Evolutionary conservation across 805 yeast genomes (phyloP).

Genomic region (Metschnikowia cerradonensis): DNA sequence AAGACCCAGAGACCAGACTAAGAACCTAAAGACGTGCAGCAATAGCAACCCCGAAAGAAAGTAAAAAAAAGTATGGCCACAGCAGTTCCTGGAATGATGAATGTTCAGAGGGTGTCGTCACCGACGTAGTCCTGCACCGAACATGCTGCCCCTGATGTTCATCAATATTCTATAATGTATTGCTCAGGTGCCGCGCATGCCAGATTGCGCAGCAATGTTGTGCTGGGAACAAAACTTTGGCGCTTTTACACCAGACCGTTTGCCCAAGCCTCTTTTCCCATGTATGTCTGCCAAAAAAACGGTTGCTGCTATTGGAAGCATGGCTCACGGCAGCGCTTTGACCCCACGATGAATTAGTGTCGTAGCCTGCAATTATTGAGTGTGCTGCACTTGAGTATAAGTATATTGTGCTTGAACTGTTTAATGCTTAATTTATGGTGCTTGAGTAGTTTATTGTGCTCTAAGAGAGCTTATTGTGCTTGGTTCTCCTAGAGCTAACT

Average conservation of each 20-base stretch:
- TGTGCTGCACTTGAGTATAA: too few relatives aligned
- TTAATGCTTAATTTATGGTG: too few relatives aligned
- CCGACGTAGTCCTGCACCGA: not conserved
- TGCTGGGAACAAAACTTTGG: not conserved
- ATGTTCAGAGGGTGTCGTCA: not conserved
- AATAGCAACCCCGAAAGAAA: too few relatives aligned
- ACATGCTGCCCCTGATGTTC: not conserved
- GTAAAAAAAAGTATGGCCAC: too few relatives aligned
- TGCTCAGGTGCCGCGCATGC: constrained; percentile 1
- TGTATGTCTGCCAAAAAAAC: not conserved
- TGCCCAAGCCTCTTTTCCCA: not conserved
- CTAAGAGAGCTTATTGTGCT: too few relatives aligned
- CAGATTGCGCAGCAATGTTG: not conserved
- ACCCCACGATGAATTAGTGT: too few relatives aligned
- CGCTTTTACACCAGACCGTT: not conserved
- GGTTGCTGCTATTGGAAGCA: not conserved
- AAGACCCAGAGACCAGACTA: not conserved
- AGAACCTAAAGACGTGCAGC: too few relatives aligned
- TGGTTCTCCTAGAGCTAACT: too few relatives aligned
- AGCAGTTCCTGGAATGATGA: too few relatives aligned
- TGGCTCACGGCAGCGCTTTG: not conserved
- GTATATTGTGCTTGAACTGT: too few relatives aligned
- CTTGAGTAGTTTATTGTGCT: too few relatives aligned
- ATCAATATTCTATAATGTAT: not conserved
- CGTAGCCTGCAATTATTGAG: too few relatives aligned